Base-by-base conservation (phyloP, 129 eudicot species). In the Centella asiatica region DNA sequence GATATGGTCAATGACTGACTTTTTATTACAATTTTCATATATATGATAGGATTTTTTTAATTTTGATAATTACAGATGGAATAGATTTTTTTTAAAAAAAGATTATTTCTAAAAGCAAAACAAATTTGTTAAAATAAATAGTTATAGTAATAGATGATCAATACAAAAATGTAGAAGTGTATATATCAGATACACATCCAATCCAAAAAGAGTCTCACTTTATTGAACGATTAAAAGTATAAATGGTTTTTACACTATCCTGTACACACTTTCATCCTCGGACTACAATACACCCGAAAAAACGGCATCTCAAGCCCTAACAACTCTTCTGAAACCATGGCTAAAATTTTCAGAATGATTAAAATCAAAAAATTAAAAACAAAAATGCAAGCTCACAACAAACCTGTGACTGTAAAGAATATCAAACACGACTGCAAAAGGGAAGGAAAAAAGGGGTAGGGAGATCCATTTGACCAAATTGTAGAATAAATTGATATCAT, bases 221-320 rank as follows among this genome's bases (percentile, higher is more conserved):
- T 78, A 68, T 60, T 65, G 49, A 23, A 36, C 28, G 62, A 53
- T 64, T n/a, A 69, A 54, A n/a, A 57, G 32, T 55, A 55, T 68
- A 73, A 67, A 56, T 71, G 57, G 72, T 42, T 72, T 73, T 64
- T 78, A 73, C 78, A 78, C 65, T 51, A 57, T 70, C 68, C 83
- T 86, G 76, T 86, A 75, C 87, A 83, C 76, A 49, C 67, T 66
- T 72, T 72, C 81, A 69, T 23, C 76, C 77, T 60, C 32, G 63
- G 63, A 69, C 54, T 53, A 65, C 53, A 70, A 74, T 64, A 69
- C 69, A 69, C 66, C 66, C 86, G 76, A 78, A 63, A 70, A 73
- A 71, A 54, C 65, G 40, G 80, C 76, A 42, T 32, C 47, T 63
- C 79, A 76, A 69, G 70, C 75, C 70, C 68, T 55, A 69, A 46